Conservation (phyloP, 2,329 filamentous ascomycete genomes). For the Trichoderma pleuroti region DNA sequence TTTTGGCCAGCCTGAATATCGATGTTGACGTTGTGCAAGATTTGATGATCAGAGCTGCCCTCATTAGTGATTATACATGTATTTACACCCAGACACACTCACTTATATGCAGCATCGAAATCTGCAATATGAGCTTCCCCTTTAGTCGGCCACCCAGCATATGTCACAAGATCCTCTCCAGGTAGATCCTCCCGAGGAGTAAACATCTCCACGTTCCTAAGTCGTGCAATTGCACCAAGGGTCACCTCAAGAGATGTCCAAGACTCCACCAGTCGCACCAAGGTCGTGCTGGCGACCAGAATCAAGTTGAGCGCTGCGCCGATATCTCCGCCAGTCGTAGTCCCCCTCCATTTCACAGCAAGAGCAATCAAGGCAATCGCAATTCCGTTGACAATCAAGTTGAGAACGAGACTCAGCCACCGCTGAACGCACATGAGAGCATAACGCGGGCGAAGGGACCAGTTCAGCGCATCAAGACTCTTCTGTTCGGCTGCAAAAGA, state of each 20-base stretch:
- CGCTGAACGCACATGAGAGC: slow-evolving; percentile 45
- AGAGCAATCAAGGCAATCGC: slow-evolving; percentile 36
- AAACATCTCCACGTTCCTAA: slow-evolving; percentile 21
- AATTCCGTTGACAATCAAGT: slow-evolving; percentile 38
- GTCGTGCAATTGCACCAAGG: slow-evolving; percentile 25
- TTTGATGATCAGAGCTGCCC: slow-evolving; percentile 16
- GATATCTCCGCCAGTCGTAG: slow-evolving; percentile 21
- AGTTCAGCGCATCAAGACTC: slow-evolving; percentile 44
- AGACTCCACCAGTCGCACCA: slow-evolving; percentile 24
- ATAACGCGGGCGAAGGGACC: slow-evolving; percentile 28
- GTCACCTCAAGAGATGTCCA: slow-evolving; percentile 27
- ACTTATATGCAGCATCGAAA: slow-evolving; percentile 23
- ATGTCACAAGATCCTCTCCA: slow-evolving; percentile 2
- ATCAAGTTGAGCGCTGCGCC: slow-evolving; percentile 28
- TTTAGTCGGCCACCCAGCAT: slow-evolving; percentile 22
- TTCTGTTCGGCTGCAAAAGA: slow-evolving; percentile 18
- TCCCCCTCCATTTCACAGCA: slow-evolving; percentile 29
- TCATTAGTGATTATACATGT: not conserved
- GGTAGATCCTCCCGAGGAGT: slow-evolving; percentile 21
- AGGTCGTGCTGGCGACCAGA: slow-evolving; percentile 24
- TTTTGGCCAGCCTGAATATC: slow-evolving; percentile 22
- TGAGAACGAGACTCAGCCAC: slow-evolving; percentile 46
- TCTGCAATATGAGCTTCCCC: slow-evolving; percentile 21
- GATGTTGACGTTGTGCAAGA: slow-evolving; percentile 22
- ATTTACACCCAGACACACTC: not conserved